Evolutionary conservation across 192 early-diverging fungal genomes (phyloP).

Genomic region (Coemansia sp.): DNA sequence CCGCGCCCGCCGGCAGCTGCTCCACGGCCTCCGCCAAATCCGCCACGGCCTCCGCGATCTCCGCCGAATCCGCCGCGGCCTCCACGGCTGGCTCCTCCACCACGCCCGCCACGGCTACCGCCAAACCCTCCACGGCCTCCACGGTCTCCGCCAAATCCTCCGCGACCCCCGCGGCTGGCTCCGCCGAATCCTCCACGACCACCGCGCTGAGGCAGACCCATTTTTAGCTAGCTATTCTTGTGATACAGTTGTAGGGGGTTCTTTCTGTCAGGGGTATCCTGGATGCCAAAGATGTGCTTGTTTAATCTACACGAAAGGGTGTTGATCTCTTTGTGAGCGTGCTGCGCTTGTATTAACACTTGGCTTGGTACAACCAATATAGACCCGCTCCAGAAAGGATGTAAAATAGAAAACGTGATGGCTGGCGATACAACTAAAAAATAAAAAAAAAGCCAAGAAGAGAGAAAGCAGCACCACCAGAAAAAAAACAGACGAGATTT

Average conservation of each 20-base stretch:
- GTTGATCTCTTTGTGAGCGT: background rate
- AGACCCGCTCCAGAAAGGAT: background rate
- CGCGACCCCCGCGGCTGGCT: conserved; percentile 41
- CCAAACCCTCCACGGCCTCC: conserved; percentile 49
- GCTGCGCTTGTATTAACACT: conserved; percentile 1
- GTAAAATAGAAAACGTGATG: background rate
- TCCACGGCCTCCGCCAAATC: conserved; percentile 52
- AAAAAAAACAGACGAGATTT: conserved; percentile 2
- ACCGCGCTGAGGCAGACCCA: conserved; percentile 54
- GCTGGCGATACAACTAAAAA: background rate
- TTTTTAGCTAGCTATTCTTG: conserved; percentile 33
- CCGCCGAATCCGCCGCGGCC: conserved; percentile 55
- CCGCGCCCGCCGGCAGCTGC: conserved; percentile 55
- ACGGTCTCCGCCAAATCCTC: conserved; percentile 46
- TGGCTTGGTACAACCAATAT: conserved; percentile 4
- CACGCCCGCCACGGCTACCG: conserved; percentile 32
- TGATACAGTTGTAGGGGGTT: background rate
- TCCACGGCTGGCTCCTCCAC: conserved; percentile 58
- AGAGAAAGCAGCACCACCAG: background rate
- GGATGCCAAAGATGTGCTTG: background rate
- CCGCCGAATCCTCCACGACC: background rate
- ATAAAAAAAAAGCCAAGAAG: conserved; percentile 5
- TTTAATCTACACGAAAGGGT: background rate
- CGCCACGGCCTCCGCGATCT: conserved; percentile 29
- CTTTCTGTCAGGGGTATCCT: background rate